These are phyloP conservation scores for Ascosphaera aggregata DNA, from an alignment of 2,329 filamentous ascomycete species.

Conservation along the genomic window DNA sequence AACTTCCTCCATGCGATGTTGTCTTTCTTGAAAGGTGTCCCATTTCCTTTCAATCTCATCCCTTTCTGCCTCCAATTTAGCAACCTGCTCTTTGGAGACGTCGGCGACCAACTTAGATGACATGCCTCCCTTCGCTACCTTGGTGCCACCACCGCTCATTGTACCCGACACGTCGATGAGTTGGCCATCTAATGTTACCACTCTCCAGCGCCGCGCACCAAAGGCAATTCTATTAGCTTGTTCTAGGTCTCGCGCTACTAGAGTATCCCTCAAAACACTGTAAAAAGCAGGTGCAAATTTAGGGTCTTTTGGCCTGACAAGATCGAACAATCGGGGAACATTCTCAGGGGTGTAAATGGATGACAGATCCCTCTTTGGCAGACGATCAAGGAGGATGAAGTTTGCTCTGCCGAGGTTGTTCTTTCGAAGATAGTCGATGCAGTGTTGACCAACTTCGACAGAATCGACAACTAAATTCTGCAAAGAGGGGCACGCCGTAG, in stretches of 20 bases:
- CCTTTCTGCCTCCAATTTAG: conserved; percentile 66
- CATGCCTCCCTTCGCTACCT: conserved; percentile 83
- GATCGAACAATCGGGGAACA: conserved; percentile 76
- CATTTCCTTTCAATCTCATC: conserved; percentile 68
- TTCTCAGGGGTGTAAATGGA: conserved; percentile 74
- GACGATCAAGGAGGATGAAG: conserved; percentile 84
- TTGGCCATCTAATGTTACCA: conserved; percentile 86
- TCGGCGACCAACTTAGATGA: conserved; percentile 85
- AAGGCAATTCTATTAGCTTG: conserved; percentile 96
- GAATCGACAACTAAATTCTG: conserved; percentile 96
- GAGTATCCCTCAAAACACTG: conserved; percentile 80
- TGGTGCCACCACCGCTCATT: conserved; percentile 90
- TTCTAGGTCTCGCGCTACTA: conserved; percentile 79
- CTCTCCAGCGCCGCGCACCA: conserved; percentile 78
- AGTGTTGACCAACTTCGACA: conserved; percentile 89
- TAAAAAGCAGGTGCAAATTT: conserved; percentile 82
- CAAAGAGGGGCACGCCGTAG: conserved; percentile 73
- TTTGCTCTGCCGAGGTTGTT: conserved; percentile 92
- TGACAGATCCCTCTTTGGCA: conserved; percentile 55
- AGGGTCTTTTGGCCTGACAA: conserved; percentile 73
- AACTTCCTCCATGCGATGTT: conserved; percentile 52
- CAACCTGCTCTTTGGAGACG: conserved; percentile 67
- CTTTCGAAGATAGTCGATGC: conserved; percentile 91
- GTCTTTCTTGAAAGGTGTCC: conserved; percentile 61
- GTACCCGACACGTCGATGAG: conserved; percentile 96